Base-by-base conservation (phyloP, 345 rosid species). In the Euphorbia peplus region DNA sequence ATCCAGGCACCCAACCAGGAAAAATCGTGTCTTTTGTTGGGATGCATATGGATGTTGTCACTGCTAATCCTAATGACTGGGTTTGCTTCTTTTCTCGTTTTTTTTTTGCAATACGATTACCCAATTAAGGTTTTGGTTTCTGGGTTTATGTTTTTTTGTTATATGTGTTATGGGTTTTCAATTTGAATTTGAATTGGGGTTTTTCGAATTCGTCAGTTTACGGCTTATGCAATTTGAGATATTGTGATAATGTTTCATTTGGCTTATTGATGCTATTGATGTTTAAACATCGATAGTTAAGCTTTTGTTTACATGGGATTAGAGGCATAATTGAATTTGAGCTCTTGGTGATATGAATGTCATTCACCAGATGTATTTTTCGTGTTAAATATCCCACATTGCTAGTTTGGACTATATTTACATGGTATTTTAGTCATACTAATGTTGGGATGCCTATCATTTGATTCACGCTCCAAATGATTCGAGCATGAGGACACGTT, bases 21-120 rank as follows among this genome's bases (percentile, higher is more conserved):
- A 92, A 90, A 82, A 78, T 95, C 78, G 25, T 95, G 44, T 95
- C 99, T 59, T 95, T 95, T 72, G 99, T 95, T 51, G 99, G 99
- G 25, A 92, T 92, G 99, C 99, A 95, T 70, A 92, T 88, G 99
- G 99, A 95, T 78, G 98, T 95, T 32, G 99, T 95, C 86, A 90
- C 99, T 48, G 98, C 98, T 0, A 78, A 95, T 80, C 95, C 97
- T 8, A 83, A 81, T 72, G 98, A 87, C 48, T 92, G 98, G 99
- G 99, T 91, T 47, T 24, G 79, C 12, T 51, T 51, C 70, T 72
- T 51, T 66, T n/a, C 3, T 72, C 19, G 51, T 63, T n/a, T 18
- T 37, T n/a, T 42, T 60, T 14, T 47, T 66, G 8, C 3, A 44
- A 18, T 44, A 6, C 16, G 12, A 44, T 44, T 44, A 39, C 42